Evolutionary conservation across 495 filamentous ascomycete genomes (phyloP), one percentile per base, ranked within the genome.

Genomic region (Aspergillus sclerotiicarbonarius): DNA sequence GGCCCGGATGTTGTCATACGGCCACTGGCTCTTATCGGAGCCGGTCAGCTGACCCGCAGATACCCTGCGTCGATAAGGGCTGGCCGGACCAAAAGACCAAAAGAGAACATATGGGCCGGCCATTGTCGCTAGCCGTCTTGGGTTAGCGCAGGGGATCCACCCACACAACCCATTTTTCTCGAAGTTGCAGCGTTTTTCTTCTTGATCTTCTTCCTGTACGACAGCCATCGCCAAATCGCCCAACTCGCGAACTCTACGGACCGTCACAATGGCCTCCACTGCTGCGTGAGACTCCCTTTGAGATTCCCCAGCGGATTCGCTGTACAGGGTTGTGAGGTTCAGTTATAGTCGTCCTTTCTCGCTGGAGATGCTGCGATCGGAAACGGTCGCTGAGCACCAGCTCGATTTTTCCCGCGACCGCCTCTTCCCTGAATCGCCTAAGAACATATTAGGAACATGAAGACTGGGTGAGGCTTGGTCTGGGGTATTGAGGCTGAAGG

Each of bases 401-500:
- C 88, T 92, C 88, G 89, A 91, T 90, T 71, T 71, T 80, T 91
- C 89, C 80, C 71, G 67, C 67, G 68, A 71, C 75, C 77, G 7
- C 10, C 8, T 25, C 47, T 25, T 12, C 31, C 47, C 8, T 32
- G n/a, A 25, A n/a, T 12, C 69, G 65, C 74, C 57, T 57, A 61
- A 33, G 41, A 25, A 57, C 18, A 16, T 73, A 74, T 75, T 72
- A 77, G 68, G 61, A 68, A 71, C 32, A 74, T 47, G 61, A 68
- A 66, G 70, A 77, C 79, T 67, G 62, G 67, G 80, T 54, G 58
- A 57, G 77, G 82, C 74, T 78, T 70, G 77, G 76, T 65, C 75
- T 69, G 79, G 88, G 91, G 89, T 90, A 72, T 92, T 91, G 88
- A 83, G 83, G 84, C 74, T 87, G 86, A 88, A 90, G 83, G 79